phyloP scores from a whole-genome alignment of 352 stramenopile species.

The Phytophthora cactorum region DNA sequence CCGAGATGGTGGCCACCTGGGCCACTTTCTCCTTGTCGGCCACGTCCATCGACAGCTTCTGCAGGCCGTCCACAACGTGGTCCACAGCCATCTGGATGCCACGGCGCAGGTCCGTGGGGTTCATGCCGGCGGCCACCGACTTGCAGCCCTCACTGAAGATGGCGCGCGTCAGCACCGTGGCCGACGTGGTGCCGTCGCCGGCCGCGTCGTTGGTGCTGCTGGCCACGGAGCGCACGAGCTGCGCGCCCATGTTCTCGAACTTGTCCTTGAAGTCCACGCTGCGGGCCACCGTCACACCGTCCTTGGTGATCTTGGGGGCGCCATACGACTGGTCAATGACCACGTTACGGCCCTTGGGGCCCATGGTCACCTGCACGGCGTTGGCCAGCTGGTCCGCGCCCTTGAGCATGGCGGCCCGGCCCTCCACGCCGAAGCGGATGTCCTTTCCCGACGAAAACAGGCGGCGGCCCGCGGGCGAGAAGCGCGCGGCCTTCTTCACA shows the following conservation, averaged over 20 bases:
- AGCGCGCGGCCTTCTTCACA: conserved; percentile 66
- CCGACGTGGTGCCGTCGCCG: conserved; percentile 99
- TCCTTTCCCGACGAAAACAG: conserved; percentile 95
- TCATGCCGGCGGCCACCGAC: conserved; percentile 99
- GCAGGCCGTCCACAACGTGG: conserved; percentile 95
- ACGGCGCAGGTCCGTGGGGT: conserved; percentile 98
- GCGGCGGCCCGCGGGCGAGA: conserved; percentile 54
- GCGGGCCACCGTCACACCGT: conserved; percentile 77
- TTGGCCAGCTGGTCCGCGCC: conserved; percentile 99
- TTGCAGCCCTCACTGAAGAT: conserved; percentile 99
- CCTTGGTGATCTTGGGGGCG: conserved; percentile 84
- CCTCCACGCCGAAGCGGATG: conserved; percentile 99
- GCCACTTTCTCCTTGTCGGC: conserved; percentile 99
- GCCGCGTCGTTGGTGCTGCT: conserved; percentile 99
- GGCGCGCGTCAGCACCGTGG: conserved; percentile 98
- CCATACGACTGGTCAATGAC: conserved; percentile 98
- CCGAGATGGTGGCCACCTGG: conserved; percentile 99
- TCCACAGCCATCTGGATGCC: conserved; percentile 99
- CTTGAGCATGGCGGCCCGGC: conserved; percentile 97
- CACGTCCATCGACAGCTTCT: conserved; percentile 97
- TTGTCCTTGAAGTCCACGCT: conserved; percentile 85
- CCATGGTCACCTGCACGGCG: conserved; percentile 99
- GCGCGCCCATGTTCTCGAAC: conserved; percentile 82
- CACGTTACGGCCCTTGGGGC: conserved; percentile 99
- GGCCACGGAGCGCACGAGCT: conserved; percentile 83